Percentiles rank a stretch among this genome's conserved stretches.
phyloP scores from a whole-genome alignment of 2,329 filamentous ascomycete genomes.

The Sporothrix brunneoviolacea region DNA sequence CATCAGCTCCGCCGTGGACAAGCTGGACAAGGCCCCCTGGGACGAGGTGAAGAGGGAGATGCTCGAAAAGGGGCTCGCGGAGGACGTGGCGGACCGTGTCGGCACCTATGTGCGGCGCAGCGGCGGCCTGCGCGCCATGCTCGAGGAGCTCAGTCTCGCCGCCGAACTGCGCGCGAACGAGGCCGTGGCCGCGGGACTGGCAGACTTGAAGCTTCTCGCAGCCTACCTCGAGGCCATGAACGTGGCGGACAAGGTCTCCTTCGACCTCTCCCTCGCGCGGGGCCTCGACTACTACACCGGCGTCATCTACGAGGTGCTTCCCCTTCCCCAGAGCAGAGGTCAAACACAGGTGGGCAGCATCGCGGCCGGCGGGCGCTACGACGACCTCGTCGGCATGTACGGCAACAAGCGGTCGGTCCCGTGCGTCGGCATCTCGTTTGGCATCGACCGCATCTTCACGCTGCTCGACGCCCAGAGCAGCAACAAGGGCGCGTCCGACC shows the following conservation, averaged over 20 bases:
- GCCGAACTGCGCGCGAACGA: conserved; percentile 62
- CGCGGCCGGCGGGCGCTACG: conserved; percentile 84
- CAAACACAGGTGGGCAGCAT: conserved; percentile 72
- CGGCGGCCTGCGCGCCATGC: conserved; percentile 47
- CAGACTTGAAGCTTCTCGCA: conserved; percentile 75
- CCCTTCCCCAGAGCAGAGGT: conserved; percentile 11
- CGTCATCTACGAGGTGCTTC: conserved; percentile 74
- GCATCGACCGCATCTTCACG: conserved; percentile 90
- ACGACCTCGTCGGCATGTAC: conserved; percentile 93
- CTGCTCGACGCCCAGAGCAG: conserved; percentile 71
- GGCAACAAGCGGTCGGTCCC: conserved; percentile 78
- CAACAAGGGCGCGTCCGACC: conserved; percentile 41
- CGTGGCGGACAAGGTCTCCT: conserved; percentile 63
- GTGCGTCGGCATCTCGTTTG: conserved; percentile 89
- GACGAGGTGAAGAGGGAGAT: conserved; percentile 85
- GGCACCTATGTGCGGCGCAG: conserved; percentile 60
- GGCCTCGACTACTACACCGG: conserved; percentile 58
- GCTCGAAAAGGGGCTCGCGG: conserved; percentile 79
- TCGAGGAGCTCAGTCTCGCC: conserved; percentile 62
- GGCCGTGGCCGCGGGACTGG: conserved; percentile 70
- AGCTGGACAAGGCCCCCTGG: conserved; percentile 89
- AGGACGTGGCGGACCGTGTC: conserved; percentile 76
- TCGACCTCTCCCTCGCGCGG: conserved; percentile 83
- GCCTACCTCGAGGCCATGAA: conserved; percentile 74
- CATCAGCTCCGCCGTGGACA: conserved; percentile 91